Evolutionary conservation across 768 basidiomycete species (phyloP).

Genomic region (Tulasnella sp.): DNA sequence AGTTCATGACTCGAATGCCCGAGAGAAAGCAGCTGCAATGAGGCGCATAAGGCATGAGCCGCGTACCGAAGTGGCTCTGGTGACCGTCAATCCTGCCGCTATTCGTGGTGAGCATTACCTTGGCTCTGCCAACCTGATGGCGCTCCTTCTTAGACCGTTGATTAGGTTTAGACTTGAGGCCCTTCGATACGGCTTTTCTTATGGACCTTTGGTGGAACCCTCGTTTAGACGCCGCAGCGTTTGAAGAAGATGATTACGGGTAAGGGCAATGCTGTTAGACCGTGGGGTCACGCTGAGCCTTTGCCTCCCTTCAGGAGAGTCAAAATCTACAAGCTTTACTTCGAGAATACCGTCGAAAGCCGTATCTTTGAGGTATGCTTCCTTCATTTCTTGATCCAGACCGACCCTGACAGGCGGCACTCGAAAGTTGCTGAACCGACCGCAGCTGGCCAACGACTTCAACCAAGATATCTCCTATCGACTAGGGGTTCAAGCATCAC

Average conservation of each 20-base stretch:
- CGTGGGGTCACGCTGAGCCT: background rate
- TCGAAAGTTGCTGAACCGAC: too few species aligned
- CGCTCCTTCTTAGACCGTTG: background rate
- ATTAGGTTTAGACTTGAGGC: background rate
- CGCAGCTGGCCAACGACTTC: too few species aligned
- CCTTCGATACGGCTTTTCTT: background rate
- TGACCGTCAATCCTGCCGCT: background rate
- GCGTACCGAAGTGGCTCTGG: background rate
- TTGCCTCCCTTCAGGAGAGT: background rate
- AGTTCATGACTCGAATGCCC: background rate
- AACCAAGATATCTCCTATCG: too few species aligned
- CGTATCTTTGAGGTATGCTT: background rate
- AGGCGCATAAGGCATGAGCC: background rate
- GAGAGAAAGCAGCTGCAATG: background rate
- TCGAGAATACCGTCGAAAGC: background rate
- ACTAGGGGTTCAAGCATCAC: too few species aligned
- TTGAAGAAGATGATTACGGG: background rate
- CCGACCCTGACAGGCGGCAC: too few species aligned
- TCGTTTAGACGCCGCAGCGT: background rate
- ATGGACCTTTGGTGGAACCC: too few species aligned
- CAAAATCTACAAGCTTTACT: background rate
- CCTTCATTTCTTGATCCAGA: background rate
- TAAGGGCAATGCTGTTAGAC: background rate
- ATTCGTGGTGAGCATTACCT: background rate
- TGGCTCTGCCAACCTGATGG: background rate